A percentile compares a stretch with the other conserved stretches of the same genome.
phyloP scores from a whole-genome alignment of 208 protist genomes.

The Wallacemonas sp. region DNA sequence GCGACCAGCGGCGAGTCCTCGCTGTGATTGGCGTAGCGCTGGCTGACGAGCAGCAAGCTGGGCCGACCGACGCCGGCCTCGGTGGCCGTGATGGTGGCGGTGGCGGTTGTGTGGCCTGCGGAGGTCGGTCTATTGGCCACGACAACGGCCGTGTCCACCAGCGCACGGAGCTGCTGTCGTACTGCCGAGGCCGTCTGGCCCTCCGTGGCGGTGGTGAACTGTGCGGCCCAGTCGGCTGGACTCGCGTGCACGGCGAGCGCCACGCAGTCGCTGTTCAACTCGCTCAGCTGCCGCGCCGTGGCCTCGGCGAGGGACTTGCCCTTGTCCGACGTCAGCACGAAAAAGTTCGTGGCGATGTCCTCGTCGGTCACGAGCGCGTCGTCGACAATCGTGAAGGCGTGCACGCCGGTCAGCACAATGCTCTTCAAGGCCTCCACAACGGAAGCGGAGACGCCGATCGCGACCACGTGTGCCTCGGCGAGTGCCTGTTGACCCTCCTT shows the following conservation, averaged over 20 bases:
- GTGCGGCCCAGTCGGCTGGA: conserved; percentile 40
- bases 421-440: conserved; percentile 96
- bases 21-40: conserved; percentile 41
- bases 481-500: conserved; percentile 91
- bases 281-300: conserved; percentile 67
- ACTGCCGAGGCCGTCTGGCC: conserved; percentile 11
- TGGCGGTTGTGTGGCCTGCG: no score
- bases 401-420: conserved; percentile 94
- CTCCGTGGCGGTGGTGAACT: conserved; percentile 25
- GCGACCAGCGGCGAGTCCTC: conserved; percentile 35
- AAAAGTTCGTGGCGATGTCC: conserved; percentile 97
- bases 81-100: not conserved
- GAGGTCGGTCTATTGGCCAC: not conserved
- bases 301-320: conserved; percentile 70
- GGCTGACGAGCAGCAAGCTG: conserved; percentile 43
- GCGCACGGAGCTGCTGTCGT: not conserved
- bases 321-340: conserved; percentile 57
- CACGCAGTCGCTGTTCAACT: conserved; percentile 87
- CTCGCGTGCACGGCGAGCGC: conserved; percentile 31
- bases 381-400: conserved; percentile 95
- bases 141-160: not conserved
- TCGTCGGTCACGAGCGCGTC: conserved; percentile 58
- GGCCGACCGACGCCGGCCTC: conserved; percentile 8
- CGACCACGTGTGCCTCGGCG: conserved; percentile 80
- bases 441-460: conserved; percentile 90